Percentiles rank a stretch among this genome's conserved stretches.
phyloP scores from a whole-genome alignment of 1,284 basidiomycete genomes.

The Cerrena zonata region DNA sequence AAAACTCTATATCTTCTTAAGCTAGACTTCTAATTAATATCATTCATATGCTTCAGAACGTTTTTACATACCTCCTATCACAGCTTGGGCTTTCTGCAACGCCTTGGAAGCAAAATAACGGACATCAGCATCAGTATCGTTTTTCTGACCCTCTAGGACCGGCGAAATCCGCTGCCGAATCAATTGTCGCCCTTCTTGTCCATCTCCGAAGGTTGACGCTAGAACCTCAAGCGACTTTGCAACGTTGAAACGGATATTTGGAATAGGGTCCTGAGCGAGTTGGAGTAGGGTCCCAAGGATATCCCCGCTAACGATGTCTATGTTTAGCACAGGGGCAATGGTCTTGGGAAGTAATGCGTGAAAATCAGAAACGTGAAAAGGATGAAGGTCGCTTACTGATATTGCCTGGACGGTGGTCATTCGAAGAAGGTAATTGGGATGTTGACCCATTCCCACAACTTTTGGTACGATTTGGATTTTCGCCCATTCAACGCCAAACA shows the following conservation, averaged over 20 bases:
- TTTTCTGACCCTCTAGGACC: conserved; percentile 80
- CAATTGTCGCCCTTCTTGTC: conserved; percentile 72
- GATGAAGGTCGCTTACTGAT: conserved; percentile 55
- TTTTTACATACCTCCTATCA: conserved; percentile 19
- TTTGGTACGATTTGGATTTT: conserved; percentile 92
- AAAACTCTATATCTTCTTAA: not conserved
- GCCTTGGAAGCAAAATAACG: conserved; percentile 78
- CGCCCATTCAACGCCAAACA: conserved; percentile 98
- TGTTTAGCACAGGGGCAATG: conserved; percentile 87
- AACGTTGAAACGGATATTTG: conserved; percentile 99
- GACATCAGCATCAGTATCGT: conserved; percentile 93
- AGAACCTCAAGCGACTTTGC: conserved; percentile 90
- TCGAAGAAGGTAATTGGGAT: conserved; percentile 95
- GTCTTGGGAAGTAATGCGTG: conserved; percentile 49
- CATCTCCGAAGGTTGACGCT: conserved; percentile 61
- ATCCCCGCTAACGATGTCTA: conserved; percentile 80
- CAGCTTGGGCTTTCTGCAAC: conserved; percentile 48
- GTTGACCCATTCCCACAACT: conserved; percentile 94
- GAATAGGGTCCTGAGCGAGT: conserved; percentile 88
- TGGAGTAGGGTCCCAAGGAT: conserved; percentile 84
- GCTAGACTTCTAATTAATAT: not conserved
- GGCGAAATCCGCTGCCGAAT: conserved; percentile 75
- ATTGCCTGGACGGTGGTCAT: conserved; percentile 99
- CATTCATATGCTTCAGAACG: not conserved
- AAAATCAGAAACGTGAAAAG: conserved; percentile 9